Conservation (phyloP, 2,329 filamentous ascomycete species). For the Trichocomaceae sp. region DNA sequence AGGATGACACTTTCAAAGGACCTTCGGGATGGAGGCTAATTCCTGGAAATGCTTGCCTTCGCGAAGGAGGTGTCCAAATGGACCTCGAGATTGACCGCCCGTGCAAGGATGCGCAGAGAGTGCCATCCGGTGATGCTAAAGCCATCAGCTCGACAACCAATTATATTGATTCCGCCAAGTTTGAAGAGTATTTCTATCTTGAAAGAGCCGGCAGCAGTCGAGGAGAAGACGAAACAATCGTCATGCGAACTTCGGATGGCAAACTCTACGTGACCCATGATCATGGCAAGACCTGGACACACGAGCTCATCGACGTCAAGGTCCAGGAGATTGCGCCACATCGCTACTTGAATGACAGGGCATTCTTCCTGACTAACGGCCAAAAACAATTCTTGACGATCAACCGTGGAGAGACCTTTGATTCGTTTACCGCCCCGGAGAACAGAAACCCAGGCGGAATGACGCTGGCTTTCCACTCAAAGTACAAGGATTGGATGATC, state of each 20-base stretch:
- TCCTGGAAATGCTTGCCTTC: conserved; percentile 69
- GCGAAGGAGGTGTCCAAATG: conserved; percentile 55
- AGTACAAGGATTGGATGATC: conserved; percentile 81
- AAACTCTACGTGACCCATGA: conserved; percentile 70
- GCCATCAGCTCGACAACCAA: conserved; percentile 59
- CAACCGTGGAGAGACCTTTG: conserved; percentile 67
- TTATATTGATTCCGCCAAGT: conserved; percentile 55
- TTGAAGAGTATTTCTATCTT: conserved; percentile 63
- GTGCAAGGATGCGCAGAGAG: conserved; percentile 59
- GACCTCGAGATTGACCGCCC: conserved; percentile 67
- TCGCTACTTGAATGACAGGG: conserved; percentile 70
- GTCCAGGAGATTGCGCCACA: conserved; percentile 70
- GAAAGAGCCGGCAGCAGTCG: conserved; percentile 63
- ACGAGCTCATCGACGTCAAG: conserved; percentile 58
- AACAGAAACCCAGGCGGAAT: conserved; percentile 49
- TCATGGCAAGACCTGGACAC: conserved; percentile 81
- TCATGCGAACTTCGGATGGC: conserved; percentile 53
- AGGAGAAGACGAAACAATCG: conserved; percentile 65
- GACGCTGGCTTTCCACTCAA: conserved; percentile 73
- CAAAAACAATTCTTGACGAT: conserved; percentile 71
- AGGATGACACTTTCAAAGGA: conserved; percentile 69
- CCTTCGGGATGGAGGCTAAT: conserved; percentile 90
- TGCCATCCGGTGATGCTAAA: conserved; percentile 47
- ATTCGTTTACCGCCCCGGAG: conserved; percentile 64
- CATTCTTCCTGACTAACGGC: conserved; percentile 72